These are phyloP conservation scores for Clathrospora elynae DNA, from an alignment of 2,329 filamentous ascomycete species.

Conservation along the genomic window DNA sequence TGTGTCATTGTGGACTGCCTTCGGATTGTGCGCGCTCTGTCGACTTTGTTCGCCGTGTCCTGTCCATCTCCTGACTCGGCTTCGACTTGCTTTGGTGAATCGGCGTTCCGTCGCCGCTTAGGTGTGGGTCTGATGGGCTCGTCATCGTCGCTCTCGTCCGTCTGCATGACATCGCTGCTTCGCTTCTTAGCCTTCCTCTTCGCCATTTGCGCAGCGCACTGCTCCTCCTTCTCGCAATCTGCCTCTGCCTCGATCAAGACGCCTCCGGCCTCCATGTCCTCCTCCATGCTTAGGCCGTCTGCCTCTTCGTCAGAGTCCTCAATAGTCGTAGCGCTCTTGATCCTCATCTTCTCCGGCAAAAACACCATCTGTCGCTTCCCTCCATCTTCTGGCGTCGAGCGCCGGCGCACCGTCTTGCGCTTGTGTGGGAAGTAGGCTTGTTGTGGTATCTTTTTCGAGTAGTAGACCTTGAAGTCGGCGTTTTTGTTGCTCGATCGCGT, in stretches of 20 bases:
- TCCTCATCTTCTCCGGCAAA: constrained; percentile 35
- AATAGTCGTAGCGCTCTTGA: constrained; percentile 10
- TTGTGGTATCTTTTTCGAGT: constrained; percentile 38
- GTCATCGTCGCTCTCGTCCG: constrained; percentile 11
- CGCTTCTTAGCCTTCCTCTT: constrained; percentile 25
- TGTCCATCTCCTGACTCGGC: constrained; percentile 11
- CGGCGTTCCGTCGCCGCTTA: constrained; percentile 29
- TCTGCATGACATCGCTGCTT: constrained; percentile 14
- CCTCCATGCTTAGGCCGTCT: constrained; percentile 12
- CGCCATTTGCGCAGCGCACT: not conserved
- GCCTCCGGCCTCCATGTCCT: constrained; percentile 5
- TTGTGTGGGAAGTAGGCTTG: constrained; percentile 38
- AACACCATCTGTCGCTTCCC: constrained; percentile 38
- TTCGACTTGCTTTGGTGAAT: constrained; percentile 3
- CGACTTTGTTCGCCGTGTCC: constrained; percentile 2
- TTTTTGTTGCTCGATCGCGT: constrained; percentile 37
- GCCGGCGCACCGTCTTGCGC: constrained; percentile 37
- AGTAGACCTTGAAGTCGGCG: constrained; percentile 36
- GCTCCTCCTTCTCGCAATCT: constrained; percentile 1
- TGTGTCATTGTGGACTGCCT: constrained; percentile 48
- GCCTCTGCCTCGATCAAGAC: not conserved
- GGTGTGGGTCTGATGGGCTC: constrained; percentile 5
- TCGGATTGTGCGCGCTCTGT: constrained; percentile 18
- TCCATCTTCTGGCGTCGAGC: constrained; percentile 17
- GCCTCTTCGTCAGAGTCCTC: constrained; percentile 23